Evolutionary conservation across 1,139 yeast species (phyloP), one percentile per base, ranked within the genome.

Genomic region (Blastobotrys apis): DNA sequence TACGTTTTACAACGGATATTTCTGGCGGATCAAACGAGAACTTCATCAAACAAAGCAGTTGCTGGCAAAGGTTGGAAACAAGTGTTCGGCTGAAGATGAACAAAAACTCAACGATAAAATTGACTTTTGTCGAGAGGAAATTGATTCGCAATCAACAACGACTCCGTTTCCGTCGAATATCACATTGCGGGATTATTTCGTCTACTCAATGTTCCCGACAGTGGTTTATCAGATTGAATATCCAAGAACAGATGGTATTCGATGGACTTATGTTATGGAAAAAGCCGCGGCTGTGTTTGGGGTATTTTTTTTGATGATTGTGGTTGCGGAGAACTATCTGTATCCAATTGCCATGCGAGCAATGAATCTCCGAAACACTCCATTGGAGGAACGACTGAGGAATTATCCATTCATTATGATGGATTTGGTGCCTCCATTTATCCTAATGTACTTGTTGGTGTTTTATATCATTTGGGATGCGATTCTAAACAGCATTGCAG

Each of bases 391-490:
- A 34, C 73, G 82, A 51, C 47, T 77, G 6, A 55, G 60, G 42
- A 68, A 65, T 29, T 88, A 82, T 64, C 79, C 84, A 5, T 65
- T 78, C 47, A 68, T 88, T 22, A 59, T 88, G 33, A 61, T 88
- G 33, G 94, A 87, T 58, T 72, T 87, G 58, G 78, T 86, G 34
- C 94, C 95, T 19, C 84, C 92, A 29, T 87, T 88, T 60, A 53
- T 62, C 77, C 65, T 80, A 50, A 79, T 85, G 66, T 90, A 88
- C 63, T 61, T 92, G 43, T 68, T 92, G 47, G 84, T 80, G 0
- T 92, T 90, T 65, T 88, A 85, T 62, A 70, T 92, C 49, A 92
- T 92, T 52, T 92, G 98, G 97, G 97, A 92, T 58, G 82, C 90
- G 12, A 92, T 90, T 44, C 68, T 90, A 53, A 90, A 88, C 59